Conservation (phyloP, 192 early-diverging fungal species). For the Coemansia pectinata region DNA sequence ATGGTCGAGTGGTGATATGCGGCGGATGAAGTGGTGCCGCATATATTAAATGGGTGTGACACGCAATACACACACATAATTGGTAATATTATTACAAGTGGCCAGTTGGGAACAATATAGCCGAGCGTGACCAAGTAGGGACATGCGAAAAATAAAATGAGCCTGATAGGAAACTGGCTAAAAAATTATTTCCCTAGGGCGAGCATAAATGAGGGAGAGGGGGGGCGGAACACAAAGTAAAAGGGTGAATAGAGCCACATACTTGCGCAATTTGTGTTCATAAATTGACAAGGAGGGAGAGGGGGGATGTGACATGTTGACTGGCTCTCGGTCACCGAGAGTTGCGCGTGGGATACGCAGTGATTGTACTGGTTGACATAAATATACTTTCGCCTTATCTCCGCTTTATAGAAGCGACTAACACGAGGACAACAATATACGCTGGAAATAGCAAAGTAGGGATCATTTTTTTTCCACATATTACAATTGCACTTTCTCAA, state of each 20-base stretch:
- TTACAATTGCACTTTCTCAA: background rate
- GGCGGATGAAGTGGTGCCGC: background rate
- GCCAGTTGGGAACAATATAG: background rate
- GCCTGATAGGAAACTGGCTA: background rate
- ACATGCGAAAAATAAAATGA: background rate
- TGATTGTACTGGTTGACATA: background rate
- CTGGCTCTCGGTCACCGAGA: background rate
- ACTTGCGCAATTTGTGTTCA: background rate
- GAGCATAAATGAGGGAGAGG: background rate
- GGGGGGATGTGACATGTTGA: background rate
- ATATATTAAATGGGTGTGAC: constrained; percentile 35
- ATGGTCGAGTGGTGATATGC: background rate
- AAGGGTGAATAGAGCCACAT: constrained; percentile 1
- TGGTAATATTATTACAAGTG: background rate
- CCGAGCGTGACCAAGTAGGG: background rate
- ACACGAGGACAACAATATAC: background rate
- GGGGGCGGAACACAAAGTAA: background rate
- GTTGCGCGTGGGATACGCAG: background rate
- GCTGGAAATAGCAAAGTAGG: background rate
- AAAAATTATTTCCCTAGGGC: background rate
- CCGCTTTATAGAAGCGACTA: background rate
- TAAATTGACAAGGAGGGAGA: background rate
- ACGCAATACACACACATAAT: constrained; percentile 7
- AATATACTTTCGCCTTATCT: background rate
- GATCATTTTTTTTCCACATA: background rate